These are phyloP conservation scores for Rhynchospora tenuis DNA, from an alignment of 176 grass and related monocot genomes.

Conservation along the genomic window DNA sequence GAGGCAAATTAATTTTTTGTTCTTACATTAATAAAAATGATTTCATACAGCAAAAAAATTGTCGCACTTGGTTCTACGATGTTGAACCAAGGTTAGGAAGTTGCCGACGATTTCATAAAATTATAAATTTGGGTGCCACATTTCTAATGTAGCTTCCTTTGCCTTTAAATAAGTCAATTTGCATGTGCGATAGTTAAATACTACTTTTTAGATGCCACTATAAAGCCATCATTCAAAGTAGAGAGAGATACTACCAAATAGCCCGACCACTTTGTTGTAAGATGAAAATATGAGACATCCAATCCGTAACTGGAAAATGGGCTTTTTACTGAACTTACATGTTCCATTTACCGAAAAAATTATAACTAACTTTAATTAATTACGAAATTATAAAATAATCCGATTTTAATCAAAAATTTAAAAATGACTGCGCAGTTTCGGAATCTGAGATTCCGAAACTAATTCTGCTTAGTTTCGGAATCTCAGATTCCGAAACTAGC, in stretches of 20 bases:
- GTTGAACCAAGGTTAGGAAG: neutral
- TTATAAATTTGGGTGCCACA: neutral
- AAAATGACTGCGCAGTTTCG: too few species aligned
- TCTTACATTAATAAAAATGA: too few species aligned
- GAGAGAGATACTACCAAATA: neutral
- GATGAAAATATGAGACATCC: neutral
- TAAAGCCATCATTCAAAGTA: neutral
- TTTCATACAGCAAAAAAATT: too few species aligned
- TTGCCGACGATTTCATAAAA: neutral
- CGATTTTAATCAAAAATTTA: too few species aligned
- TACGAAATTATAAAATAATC: too few species aligned
- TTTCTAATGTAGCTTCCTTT: conserved; percentile 11
- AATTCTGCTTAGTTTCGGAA: too few species aligned
- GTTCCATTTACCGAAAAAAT: too few species aligned
- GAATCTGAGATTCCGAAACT: too few species aligned
- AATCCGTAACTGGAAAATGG: conserved; percentile 5
- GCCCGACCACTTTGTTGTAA: neutral
- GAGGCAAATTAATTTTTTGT: too few species aligned
- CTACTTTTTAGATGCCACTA: neutral
- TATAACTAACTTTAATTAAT: too few species aligned
- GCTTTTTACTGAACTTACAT: conserved; percentile 9
- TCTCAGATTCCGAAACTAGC: too few species aligned
- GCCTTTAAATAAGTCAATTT: neutral
- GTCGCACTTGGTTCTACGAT: too few species aligned
- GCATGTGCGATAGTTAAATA: neutral